These are phyloP conservation scores for Nakaseomyces nivariensis DNA, from an alignment of 1,139 yeast species.

Conservation along the genomic window DNA sequence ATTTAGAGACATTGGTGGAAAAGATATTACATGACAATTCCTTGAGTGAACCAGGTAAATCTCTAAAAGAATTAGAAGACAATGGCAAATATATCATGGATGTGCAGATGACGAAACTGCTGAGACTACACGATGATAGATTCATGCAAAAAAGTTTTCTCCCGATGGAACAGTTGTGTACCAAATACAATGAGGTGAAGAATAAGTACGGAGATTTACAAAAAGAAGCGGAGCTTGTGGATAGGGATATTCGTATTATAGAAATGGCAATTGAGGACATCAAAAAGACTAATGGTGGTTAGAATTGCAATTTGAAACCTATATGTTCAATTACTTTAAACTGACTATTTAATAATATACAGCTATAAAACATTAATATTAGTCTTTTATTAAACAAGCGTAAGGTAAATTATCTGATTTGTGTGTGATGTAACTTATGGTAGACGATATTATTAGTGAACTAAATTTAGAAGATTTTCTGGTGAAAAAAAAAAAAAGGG, in stretches of 20 bases:
- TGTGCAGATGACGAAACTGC: constrained; percentile 22
- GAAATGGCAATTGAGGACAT: constrained; percentile 28
- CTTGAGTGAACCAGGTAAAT: constrained; percentile 18
- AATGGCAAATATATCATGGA: constrained; percentile 22
- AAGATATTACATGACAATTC: constrained; percentile 14
- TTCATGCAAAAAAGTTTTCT: constrained; percentile 18
- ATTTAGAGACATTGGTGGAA: constrained; percentile 15
- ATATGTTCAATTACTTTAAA: too few relatives aligned
- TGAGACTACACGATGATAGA: constrained; percentile 21
- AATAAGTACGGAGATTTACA: constrained; percentile 12
- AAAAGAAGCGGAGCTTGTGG: constrained; percentile 26
- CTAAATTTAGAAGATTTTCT: too few relatives aligned
- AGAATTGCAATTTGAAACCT: not conserved
- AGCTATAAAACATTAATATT: too few relatives aligned
- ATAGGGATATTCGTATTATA: constrained; percentile 29
- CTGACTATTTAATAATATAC: too few relatives aligned
- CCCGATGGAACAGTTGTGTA: constrained; percentile 17
- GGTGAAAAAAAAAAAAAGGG: too few relatives aligned
- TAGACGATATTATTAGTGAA: too few relatives aligned
- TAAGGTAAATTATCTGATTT: too few relatives aligned
- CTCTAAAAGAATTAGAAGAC: constrained; percentile 21
- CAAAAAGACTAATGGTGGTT: constrained; percentile 13
- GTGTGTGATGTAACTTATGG: too few relatives aligned
- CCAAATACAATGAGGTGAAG: constrained; percentile 11
- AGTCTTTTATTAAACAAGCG: too few relatives aligned